phyloP scores from a whole-genome alignment of 495 filamentous ascomycete species.

The Letharia columbiana region DNA sequence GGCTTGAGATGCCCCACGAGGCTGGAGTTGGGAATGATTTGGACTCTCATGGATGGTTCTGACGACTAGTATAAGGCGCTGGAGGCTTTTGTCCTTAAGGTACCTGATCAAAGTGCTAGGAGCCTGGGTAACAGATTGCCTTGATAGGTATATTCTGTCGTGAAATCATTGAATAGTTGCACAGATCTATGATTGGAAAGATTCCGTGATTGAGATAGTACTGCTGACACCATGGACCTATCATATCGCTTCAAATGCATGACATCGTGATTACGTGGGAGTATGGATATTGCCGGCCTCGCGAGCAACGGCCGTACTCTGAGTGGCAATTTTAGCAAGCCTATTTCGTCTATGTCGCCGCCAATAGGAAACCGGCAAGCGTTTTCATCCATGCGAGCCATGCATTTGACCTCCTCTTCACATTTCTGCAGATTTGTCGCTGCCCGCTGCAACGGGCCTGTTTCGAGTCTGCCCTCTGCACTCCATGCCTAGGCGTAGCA shows the following conservation, averaged over 20 bases:
- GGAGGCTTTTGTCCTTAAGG: neutral
- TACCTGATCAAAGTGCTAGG: no score
- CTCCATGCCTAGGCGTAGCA: neutral
- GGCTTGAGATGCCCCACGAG: neutral
- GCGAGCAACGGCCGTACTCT: neutral
- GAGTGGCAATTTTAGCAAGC: neutral
- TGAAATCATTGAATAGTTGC: neutral
- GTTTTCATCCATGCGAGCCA: neutral
- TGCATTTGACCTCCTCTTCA: neutral
- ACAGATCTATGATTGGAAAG: neutral
- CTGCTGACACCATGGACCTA: neutral
- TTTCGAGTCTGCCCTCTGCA: neutral
- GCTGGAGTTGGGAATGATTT: neutral
- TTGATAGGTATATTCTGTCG: no score
- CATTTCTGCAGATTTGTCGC: neutral
- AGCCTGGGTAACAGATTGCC: no score
- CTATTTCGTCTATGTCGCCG: neutral
- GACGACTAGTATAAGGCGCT: neutral
- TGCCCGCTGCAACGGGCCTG: neutral
- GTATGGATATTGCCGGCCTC: neutral
- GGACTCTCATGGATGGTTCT: no score
- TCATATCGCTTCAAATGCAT: constrained; percentile 1
- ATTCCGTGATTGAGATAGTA: neutral
- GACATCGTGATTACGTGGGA: constrained; percentile 9
- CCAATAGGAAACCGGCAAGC: neutral